Percentiles rank a stretch among this genome's conserved stretches.
These are phyloP conservation scores for Cnidoscolus chayamansa DNA, from an alignment of 441 rosid species.

Conservation along the genomic window DNA sequence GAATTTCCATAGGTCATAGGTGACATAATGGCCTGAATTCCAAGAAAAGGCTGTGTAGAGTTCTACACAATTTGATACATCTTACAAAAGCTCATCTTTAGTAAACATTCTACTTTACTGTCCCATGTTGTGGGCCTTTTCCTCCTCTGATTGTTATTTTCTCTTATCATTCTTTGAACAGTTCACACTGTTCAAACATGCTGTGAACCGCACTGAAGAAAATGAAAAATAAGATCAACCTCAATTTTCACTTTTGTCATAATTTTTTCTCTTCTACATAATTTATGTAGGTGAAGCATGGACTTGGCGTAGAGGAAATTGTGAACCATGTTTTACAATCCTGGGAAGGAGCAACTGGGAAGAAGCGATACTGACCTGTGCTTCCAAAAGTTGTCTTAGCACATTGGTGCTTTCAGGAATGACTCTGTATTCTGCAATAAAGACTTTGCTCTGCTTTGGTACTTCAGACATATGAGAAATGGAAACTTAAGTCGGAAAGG, in stretches of 20 bases:
- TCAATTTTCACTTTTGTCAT: neutral
- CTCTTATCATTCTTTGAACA: too few species aligned
- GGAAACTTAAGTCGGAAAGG: neutral
- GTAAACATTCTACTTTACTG: too few species aligned
- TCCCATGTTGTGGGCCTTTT: too few species aligned
- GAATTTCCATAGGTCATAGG: too few species aligned
- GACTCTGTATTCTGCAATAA: neutral
- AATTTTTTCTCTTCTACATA: neutral
- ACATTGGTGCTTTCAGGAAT: neutral
- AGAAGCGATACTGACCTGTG: conserved; percentile 47
- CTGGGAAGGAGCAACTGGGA: conserved; percentile 84
- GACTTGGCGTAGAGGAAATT: conserved; percentile 72
- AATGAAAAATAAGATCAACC: neutral
- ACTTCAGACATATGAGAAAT: neutral
- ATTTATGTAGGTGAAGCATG: conserved; percentile 68
- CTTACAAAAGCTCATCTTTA: neutral
- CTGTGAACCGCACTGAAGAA: neutral
- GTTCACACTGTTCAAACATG: neutral
- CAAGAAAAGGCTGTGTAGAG: neutral
- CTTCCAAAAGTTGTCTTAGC: neutral
- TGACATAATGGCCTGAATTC: neutral
- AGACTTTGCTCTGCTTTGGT: neutral
- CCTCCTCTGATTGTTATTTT: too few species aligned
- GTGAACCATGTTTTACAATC: conserved; percentile 64
- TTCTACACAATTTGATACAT: neutral